Percentiles rank a stretch among this genome's conserved stretches.
These are phyloP conservation scores for Epichloe bromicola DNA, from an alignment of 2,329 filamentous ascomycete species.

Conservation along the genomic window DNA sequence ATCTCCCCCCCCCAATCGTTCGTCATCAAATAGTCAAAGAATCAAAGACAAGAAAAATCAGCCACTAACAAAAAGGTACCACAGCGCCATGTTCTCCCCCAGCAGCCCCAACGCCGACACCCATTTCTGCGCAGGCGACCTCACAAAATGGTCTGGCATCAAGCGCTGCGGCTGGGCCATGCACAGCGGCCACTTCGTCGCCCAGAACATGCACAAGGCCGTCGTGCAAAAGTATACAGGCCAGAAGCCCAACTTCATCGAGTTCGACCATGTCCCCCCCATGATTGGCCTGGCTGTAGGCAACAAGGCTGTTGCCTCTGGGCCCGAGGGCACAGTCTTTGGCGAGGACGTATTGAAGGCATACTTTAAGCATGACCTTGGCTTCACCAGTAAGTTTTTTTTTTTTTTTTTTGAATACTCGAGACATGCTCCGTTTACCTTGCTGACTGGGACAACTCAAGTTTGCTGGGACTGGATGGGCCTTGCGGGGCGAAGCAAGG, in stretches of 20 bases:
- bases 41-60: not conserved
- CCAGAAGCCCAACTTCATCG: constrained; percentile 30
- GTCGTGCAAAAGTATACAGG: constrained; percentile 33
- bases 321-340: constrained; percentile 41
- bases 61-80: not conserved
- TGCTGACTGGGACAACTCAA: constrained; percentile 11
- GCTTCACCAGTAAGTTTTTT: constrained; percentile 41
- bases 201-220: constrained; percentile 52
- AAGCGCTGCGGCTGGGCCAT: constrained; percentile 69
- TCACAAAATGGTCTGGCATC: constrained; percentile 61
- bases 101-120: constrained; percentile 40
- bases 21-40: too few relatives aligned
- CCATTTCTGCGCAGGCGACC: constrained; percentile 61
- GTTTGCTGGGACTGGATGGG: constrained; percentile 44
- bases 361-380: constrained; percentile 59
- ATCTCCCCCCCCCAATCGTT: not conserved
- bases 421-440: too few relatives aligned
- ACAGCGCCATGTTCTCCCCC: constrained; percentile 27
- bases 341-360: constrained; percentile 49
- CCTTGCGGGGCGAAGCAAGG: constrained; percentile 24
- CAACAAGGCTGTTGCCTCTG: constrained; percentile 53
- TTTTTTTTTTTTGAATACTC: too few relatives aligned
- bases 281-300: constrained; percentile 63
- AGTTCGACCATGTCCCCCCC: constrained; percentile 41
- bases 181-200: constrained; percentile 55